Evolutionary conservation across 1,284 basidiomycete species (phyloP).

Genomic region (Trichosporon sp.): DNA sequence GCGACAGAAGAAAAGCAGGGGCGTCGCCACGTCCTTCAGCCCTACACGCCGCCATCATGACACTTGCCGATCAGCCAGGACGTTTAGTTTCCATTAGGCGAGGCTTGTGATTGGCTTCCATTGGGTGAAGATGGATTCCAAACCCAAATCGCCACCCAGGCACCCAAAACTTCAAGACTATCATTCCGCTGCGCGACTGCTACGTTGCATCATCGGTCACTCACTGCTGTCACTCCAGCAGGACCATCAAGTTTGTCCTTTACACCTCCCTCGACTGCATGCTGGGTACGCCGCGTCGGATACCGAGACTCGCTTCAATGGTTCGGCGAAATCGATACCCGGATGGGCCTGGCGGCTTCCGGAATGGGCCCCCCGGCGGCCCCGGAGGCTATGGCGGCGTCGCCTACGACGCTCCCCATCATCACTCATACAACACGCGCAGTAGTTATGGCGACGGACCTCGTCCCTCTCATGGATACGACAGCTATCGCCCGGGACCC

Average conservation of each 20-base stretch:
- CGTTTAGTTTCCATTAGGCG: not conserved
- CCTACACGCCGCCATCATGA: not conserved
- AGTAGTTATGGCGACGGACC: not conserved
- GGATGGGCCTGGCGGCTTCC: not conserved
- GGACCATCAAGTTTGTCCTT: not conserved
- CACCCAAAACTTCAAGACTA: not conserved
- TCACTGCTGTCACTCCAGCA: not conserved
- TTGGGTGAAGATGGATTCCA: not conserved
- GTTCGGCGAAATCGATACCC: not conserved
- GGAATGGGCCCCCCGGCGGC: not conserved
- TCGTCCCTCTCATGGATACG: not conserved
- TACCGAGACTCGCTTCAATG: not conserved
- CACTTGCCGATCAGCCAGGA: not conserved
- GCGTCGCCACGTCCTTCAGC: too few relatives aligned
- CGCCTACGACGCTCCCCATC: not conserved
- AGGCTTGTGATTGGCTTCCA: not conserved
- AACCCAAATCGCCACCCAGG: not conserved
- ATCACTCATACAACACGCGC: not conserved
- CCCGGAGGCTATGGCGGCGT: not conserved
- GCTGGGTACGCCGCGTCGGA: not conserved
- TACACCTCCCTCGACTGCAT: not conserved
- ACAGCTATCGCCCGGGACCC: not conserved
- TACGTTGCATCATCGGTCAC: not conserved
- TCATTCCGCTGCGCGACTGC: not conserved
- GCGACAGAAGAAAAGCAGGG: too few relatives aligned